phyloP scores from a whole-genome alignment of 2,329 filamentous ascomycete genomes.

The Zopfia rhizophila region DNA sequence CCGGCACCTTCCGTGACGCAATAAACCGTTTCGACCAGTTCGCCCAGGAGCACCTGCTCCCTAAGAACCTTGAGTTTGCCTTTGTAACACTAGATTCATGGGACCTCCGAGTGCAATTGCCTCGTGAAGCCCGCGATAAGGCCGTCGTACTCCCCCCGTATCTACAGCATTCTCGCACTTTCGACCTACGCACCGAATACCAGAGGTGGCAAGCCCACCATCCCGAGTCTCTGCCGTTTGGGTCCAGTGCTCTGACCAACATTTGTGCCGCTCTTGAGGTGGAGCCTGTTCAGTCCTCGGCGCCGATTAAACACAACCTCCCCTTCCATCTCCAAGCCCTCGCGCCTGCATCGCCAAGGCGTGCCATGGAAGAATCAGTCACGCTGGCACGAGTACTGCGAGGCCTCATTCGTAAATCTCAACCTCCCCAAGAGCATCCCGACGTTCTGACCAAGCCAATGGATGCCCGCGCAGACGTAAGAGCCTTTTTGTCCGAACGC shows the following conservation, averaged over 20 bases:
- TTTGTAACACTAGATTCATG: slow-evolving; percentile 98
- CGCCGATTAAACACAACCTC: slow-evolving; percentile 98
- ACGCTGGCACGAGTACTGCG: slow-evolving; percentile 92
- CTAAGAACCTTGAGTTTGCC: slow-evolving; percentile 94
- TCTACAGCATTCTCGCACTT: slow-evolving; percentile 96
- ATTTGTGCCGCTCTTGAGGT: slow-evolving; percentile 99
- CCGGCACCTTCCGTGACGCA: slow-evolving; percentile 96
- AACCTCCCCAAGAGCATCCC: slow-evolving; percentile 90
- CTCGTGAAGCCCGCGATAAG: slow-evolving; percentile 97
- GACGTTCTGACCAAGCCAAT: slow-evolving; percentile 95
- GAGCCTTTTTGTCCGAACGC: slow-evolving; percentile 93
- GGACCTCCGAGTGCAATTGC: slow-evolving; percentile 97
- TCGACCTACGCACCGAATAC: slow-evolving; percentile 96
- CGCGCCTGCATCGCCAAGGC: slow-evolving; percentile 91
- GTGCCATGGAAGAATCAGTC: slow-evolving; percentile 97
- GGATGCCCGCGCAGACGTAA: slow-evolving; percentile 95
- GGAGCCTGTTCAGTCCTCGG: slow-evolving; percentile 95
- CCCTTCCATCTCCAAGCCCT: slow-evolving; percentile 97
- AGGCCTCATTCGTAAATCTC: slow-evolving; percentile 94
- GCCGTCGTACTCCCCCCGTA: slow-evolving; percentile 96
- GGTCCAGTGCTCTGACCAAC: slow-evolving; percentile 93
- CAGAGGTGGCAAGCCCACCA: slow-evolving; percentile 99
- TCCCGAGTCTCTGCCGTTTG: slow-evolving; percentile 95
- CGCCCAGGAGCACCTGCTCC: slow-evolving; percentile 88
- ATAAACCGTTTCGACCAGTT: slow-evolving; percentile 95